Evolutionary conservation across 257 asterid species (phyloP), one percentile per base, ranked within the genome.

Genomic region (Nicotiana paniculata): DNA sequence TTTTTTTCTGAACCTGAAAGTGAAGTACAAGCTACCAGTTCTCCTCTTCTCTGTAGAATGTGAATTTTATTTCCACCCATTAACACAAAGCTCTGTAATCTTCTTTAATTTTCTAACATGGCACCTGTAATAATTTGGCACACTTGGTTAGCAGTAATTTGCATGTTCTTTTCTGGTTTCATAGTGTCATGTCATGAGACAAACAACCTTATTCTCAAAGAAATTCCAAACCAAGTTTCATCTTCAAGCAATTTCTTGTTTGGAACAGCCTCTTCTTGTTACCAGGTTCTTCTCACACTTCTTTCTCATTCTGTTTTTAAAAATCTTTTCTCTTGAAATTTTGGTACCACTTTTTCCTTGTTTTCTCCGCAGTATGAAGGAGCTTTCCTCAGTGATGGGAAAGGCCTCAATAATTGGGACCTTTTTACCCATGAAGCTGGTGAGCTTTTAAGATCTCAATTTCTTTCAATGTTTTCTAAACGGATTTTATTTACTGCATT

Each of bases 241-340:
- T 87, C 87, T 77, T 89, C 91, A 10, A 81, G 62, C 58, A 82
- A 81, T 28, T 88, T 92, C 88, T 83, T 88, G 35, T 89, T 89
- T 37, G 94, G 97, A 81, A 87, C 97, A 51, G 92, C 97, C 32
- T 89, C 94, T 59, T 90, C 97, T 72, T 87, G 90, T 46, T 92
- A 92, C 83, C 97, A 92, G 91, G 94, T 91, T 64, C 9, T 7
- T 18, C 12, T 7, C 4, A 5, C 12, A 24, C 30, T 1, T 21
- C 12, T 55, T 46, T 54, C 0, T 18, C n/a, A 64, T 16, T 28
- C 37, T n/a, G 2, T 11, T 65, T 21, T n/a, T 6, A 0, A 0
- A 21, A 54, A 54, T 65, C 16, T 58, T n/a, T 5, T 58, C 12
- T 10, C 16, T 2, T 37, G 78, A 4, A 43, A 4, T 46, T 24